A percentile compares a stretch with the other conserved stretches of the same genome.
These are phyloP conservation scores for Gaeumannomyces tritici DNA, from an alignment of 2,329 filamentous ascomycete genomes.

Conservation along the genomic window DNA sequence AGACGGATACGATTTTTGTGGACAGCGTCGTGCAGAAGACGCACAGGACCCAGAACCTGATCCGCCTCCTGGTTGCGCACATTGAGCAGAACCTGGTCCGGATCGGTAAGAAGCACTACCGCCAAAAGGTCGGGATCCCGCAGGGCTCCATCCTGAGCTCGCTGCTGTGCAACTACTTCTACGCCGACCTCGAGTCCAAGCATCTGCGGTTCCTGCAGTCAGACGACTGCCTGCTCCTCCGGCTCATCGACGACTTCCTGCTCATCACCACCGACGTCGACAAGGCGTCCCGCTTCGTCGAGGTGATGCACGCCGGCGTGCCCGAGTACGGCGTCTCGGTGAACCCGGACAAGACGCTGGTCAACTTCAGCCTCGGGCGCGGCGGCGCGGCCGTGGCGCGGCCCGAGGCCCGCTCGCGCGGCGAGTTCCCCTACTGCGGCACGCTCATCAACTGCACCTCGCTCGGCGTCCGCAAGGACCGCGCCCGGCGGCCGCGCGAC, in stretches of 20 bases:
- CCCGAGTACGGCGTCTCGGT: slow-evolving; percentile 73
- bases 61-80: slow-evolving; percentile 68
- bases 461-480: slow-evolving; percentile 65
- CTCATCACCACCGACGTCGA: slow-evolving; percentile 63
- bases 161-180: slow-evolving; percentile 90
- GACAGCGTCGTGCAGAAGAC: slow-evolving; percentile 52
- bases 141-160: slow-evolving; percentile 87
- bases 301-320: slow-evolving; percentile 70
- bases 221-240: slow-evolving; percentile 57
- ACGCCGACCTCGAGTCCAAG: slow-evolving; percentile 71
- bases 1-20: slow-evolving; percentile 67
- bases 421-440: slow-evolving; percentile 82
- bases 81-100: slow-evolving; percentile 79
- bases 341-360: slow-evolving; percentile 68
- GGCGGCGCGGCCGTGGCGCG: slow-evolving; percentile 41
- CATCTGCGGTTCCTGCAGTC: slow-evolving; percentile 56
- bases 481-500: slow-evolving; percentile 35
- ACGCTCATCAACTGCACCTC: slow-evolving; percentile 64
- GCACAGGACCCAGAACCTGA: slow-evolving; percentile 48
- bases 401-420: slow-evolving; percentile 19
- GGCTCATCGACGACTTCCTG: slow-evolving; percentile 88
- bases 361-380: slow-evolving; percentile 67
- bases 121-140: slow-evolving; percentile 81
- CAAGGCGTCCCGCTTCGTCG: slow-evolving; percentile 64
- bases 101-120: slow-evolving; percentile 79